A percentile compares a stretch with the other conserved stretches of the same genome.
These are phyloP conservation scores for Trichoderma afroharzianum DNA, from an alignment of 2,329 filamentous ascomycete genomes.

Conservation along the genomic window DNA sequence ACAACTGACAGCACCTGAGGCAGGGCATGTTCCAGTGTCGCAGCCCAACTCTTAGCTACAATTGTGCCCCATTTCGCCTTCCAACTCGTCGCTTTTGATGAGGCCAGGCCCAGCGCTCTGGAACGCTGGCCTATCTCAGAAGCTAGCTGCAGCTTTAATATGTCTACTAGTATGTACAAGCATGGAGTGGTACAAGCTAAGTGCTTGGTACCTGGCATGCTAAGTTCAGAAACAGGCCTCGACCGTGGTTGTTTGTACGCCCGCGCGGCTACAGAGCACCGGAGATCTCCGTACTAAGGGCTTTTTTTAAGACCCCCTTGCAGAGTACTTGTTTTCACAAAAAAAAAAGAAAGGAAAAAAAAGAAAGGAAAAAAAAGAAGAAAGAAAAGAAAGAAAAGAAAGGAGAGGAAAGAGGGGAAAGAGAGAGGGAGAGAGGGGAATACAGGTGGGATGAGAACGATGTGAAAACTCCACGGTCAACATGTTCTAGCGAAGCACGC, in stretches of 20 bases:
- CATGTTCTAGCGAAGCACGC: not conserved
- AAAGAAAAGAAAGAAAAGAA: not conserved
- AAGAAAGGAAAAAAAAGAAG: not conserved
- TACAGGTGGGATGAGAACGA: not conserved
- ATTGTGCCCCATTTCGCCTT: not conserved
- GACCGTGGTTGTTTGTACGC: not conserved
- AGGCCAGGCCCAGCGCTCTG: conserved; percentile 7
- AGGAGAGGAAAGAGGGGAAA: not conserved
- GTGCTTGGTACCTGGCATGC: not conserved
- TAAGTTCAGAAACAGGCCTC: conserved; percentile 6
- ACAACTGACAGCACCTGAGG: not conserved
- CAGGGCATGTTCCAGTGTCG: not conserved
- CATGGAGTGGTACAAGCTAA: not conserved
- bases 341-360: not conserved
- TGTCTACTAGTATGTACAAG: not conserved
- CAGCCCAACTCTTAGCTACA: not conserved
- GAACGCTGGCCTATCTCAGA: not conserved
- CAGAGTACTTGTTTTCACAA: not conserved
- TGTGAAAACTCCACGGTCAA: not conserved
- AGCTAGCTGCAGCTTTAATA: conserved; percentile 4
- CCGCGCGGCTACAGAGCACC: not conserved
- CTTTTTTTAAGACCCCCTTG: not conserved
- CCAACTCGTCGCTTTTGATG: not conserved
- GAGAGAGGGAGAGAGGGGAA: not conserved
- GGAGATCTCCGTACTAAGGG: not conserved